These are phyloP conservation scores for Aspergillus pseudotamarii DNA, from an alignment of 2,329 filamentous ascomycete genomes.

Conservation along the genomic window DNA sequence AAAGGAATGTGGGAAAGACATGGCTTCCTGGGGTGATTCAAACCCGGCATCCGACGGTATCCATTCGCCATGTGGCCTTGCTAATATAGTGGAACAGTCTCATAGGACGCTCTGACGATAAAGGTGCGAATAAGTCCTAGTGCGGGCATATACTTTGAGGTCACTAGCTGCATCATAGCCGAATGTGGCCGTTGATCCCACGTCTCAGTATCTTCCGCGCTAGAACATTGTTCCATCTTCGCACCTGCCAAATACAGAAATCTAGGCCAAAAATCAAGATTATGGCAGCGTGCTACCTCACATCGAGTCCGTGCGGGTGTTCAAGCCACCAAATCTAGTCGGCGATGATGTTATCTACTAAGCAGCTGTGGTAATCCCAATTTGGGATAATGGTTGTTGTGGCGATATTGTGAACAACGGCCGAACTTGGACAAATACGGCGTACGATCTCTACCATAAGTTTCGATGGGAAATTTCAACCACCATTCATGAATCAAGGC, in stretches of 20 bases:
- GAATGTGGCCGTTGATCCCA: neutral
- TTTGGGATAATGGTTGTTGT: neutral
- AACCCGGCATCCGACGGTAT: neutral
- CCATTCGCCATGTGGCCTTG: neutral
- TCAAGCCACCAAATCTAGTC: neutral
- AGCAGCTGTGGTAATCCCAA: no score
- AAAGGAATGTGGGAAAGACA: neutral
- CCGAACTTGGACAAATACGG: neutral
- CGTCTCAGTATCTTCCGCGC: neutral
- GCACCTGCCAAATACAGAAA: neutral
- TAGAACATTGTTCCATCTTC: neutral
- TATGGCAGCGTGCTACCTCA: neutral
- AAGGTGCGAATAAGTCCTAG: neutral
- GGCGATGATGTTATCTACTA: neutral
- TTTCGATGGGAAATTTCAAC: no score
- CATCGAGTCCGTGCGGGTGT: neutral
- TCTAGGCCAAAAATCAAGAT: neutral
- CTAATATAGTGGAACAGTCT: neutral
- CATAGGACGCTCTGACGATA: neutral
- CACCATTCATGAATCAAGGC: neutral
- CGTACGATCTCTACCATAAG: no score
- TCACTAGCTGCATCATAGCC: neutral
- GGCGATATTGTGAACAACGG: neutral
- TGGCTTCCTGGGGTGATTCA: neutral
- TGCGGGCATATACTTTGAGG: neutral